Evolutionary conservation across 1,284 basidiomycete species (phyloP).

Genomic region (Ceratobasidium sp.): DNA sequence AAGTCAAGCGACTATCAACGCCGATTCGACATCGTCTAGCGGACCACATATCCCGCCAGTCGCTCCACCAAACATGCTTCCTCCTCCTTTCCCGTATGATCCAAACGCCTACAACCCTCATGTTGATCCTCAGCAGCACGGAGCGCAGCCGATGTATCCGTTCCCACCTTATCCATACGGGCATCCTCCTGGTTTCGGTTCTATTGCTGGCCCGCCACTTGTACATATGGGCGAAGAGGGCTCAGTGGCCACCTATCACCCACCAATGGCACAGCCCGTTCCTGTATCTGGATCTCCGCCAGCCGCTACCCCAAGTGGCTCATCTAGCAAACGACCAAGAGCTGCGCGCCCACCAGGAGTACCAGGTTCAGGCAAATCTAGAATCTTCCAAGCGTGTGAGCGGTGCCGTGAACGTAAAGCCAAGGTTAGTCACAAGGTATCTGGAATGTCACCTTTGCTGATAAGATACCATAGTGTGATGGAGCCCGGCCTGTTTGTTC

Average conservation of each 20-base stretch:
- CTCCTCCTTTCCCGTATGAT: slow-evolving; percentile 28
- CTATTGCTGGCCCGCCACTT: slow-evolving; percentile 31
- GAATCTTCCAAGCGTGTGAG: slow-evolving; percentile 35
- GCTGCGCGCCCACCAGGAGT: slow-evolving; percentile 21
- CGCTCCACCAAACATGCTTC: slow-evolving; percentile 36
- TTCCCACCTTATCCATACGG: slow-evolving; percentile 33
- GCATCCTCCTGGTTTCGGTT: slow-evolving; percentile 22
- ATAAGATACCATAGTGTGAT: slow-evolving; percentile 15
- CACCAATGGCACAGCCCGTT: slow-evolving; percentile 10
- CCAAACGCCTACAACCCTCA: slow-evolving; percentile 35
- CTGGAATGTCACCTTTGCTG: not conserved
- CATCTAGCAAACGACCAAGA: slow-evolving; percentile 10
- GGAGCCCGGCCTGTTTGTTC: slow-evolving; percentile 27
- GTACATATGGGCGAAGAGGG: slow-evolving; percentile 35
- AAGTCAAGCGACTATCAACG: slow-evolving; percentile 15
- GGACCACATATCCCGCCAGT: slow-evolving; percentile 9
- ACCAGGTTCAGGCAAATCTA: slow-evolving; percentile 10
- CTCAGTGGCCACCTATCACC: slow-evolving; percentile 14
- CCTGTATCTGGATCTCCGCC: slow-evolving; percentile 6
- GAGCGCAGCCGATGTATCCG: slow-evolving; percentile 28
- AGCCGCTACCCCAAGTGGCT: not conserved
- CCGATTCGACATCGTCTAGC: not conserved
- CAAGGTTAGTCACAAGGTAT: not conserved
- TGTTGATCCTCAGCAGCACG: slow-evolving; percentile 35
- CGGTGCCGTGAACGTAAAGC: slow-evolving; percentile 36